Evolutionary conservation across 1,139 yeast genomes (phyloP).

Genomic region (Yamadazyma taylorii): DNA sequence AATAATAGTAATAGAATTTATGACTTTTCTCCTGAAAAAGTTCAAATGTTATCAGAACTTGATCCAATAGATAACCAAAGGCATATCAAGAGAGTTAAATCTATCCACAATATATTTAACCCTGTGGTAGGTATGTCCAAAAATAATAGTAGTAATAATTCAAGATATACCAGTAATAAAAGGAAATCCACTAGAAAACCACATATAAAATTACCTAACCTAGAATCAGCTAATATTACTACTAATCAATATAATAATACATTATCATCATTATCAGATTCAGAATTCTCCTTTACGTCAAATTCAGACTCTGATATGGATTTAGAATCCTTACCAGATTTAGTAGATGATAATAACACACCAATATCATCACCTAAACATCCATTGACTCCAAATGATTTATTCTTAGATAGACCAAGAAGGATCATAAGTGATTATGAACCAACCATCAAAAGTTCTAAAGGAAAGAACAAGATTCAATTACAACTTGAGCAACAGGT

Average conservation of each 20-base stretch:
- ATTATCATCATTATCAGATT: slow-evolving; percentile 8
- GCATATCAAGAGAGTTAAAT: slow-evolving; percentile 17
- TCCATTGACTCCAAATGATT: slow-evolving; percentile 7
- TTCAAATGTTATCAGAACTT: slow-evolving; percentile 1
- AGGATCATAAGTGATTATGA: background rate
- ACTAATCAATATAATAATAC: background rate
- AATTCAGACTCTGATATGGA: slow-evolving; percentile 25
- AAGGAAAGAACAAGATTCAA: background rate
- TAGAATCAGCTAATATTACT: slow-evolving; percentile 1
- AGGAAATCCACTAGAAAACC: no score
- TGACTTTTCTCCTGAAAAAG: slow-evolving; percentile 19
- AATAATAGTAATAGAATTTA: slow-evolving; percentile 24
- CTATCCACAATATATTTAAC: slow-evolving; percentile 4
- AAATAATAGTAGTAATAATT: no score
- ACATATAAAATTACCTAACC: slow-evolving; percentile 3
- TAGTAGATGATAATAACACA: slow-evolving; percentile 30
- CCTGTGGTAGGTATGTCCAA: background rate
- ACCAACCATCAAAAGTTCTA: background rate
- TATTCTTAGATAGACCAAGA: background rate
- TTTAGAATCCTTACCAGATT: slow-evolving; percentile 40
- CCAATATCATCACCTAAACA: slow-evolving; percentile 28
- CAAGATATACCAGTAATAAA: no score
- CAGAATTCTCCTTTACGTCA: slow-evolving; percentile 21
- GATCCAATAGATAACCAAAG: slow-evolving; percentile 4
- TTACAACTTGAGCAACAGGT: background rate